These are phyloP conservation scores for Rhodosporidiobolus sp. DNA, from an alignment of 768 basidiomycete genomes.

Conservation along the genomic window DNA sequence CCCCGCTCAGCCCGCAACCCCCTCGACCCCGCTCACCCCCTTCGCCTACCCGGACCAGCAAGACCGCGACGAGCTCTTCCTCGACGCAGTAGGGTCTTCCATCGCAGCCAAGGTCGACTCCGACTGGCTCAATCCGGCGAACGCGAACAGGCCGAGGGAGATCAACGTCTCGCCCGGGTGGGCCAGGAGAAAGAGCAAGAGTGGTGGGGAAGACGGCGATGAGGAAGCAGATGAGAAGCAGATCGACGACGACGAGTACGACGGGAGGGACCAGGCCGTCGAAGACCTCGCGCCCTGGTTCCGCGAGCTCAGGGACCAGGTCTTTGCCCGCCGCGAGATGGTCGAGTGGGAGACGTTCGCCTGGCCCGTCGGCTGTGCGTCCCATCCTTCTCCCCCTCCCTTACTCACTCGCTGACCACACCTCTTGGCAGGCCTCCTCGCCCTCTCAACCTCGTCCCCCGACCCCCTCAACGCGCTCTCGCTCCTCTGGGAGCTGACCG, in stretches of 20 bases:
- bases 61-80: conserved; percentile 30
- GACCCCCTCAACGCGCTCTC: conserved; percentile 46
- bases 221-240: background rate
- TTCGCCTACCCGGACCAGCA: background rate
- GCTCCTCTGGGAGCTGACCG: conserved; percentile 41
- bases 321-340: conserved; percentile 36
- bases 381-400: background rate
- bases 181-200: no score
- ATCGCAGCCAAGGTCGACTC: background rate
- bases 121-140: background rate
- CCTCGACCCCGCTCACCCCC: background rate
- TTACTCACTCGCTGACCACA: background rate
- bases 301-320: conserved; percentile 29
- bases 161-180: background rate
- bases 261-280: conserved; percentile 10
- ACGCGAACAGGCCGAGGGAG: background rate
- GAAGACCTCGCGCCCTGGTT: conserved; percentile 45
- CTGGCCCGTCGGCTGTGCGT: conserved; percentile 44
- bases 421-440: conserved; percentile 37
- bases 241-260: background rate
- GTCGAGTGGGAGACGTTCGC: conserved; percentile 44
- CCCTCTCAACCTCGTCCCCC: conserved; percentile 43
- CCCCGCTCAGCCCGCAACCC: background rate
- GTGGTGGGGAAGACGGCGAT: background rate
- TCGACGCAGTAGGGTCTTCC: conserved; percentile 13